Evolutionary conservation across 2,329 filamentous ascomycete genomes (phyloP).

Genomic region (Xylariaceae sp.): DNA sequence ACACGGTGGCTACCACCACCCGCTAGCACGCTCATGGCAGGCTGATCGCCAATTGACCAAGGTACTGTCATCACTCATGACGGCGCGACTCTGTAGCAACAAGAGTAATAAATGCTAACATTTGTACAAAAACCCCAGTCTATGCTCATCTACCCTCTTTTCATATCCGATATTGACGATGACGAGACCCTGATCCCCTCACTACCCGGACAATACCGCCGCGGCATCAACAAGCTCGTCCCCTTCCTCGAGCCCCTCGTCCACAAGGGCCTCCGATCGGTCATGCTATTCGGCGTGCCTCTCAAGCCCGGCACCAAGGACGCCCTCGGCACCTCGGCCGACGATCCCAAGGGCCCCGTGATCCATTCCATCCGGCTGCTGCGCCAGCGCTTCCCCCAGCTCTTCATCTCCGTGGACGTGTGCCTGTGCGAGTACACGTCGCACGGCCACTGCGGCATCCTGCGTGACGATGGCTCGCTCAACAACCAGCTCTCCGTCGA

Average conservation of each 20-base stretch:
- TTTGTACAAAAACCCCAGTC: conserved; percentile 49
- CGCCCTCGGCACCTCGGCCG: conserved; percentile 82
- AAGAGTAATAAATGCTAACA: conserved; percentile 9
- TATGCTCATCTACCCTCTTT: conserved; percentile 97
- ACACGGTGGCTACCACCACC: conserved; percentile 77
- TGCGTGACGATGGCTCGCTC: conserved; percentile 84
- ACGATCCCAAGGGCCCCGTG: conserved; percentile 88
- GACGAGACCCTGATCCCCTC: conserved; percentile 88
- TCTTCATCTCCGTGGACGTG: conserved; percentile 90
- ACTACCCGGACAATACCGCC: conserved; percentile 82
- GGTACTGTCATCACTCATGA: too few relatives aligned
- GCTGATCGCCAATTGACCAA: conserved; percentile 80
- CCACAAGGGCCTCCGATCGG: conserved; percentile 81
- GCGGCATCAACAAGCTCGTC: conserved; percentile 79
- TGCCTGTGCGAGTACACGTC: conserved; percentile 98
- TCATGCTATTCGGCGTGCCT: conserved; percentile 94
- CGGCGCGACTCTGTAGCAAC: too few relatives aligned
- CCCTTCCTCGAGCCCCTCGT: conserved; percentile 82
- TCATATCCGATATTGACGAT: conserved; percentile 89
- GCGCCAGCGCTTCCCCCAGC: conserved; percentile 75
- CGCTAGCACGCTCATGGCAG: conserved; percentile 75
- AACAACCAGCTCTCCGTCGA: conserved; percentile 94
- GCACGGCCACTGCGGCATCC: conserved; percentile 94
- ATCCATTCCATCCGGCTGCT: conserved; percentile 81
- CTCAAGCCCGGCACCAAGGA: conserved; percentile 78